phyloP scores from a whole-genome alignment of 371 early-diverging fungal genomes.

The Haplosporangium sp. region DNA sequence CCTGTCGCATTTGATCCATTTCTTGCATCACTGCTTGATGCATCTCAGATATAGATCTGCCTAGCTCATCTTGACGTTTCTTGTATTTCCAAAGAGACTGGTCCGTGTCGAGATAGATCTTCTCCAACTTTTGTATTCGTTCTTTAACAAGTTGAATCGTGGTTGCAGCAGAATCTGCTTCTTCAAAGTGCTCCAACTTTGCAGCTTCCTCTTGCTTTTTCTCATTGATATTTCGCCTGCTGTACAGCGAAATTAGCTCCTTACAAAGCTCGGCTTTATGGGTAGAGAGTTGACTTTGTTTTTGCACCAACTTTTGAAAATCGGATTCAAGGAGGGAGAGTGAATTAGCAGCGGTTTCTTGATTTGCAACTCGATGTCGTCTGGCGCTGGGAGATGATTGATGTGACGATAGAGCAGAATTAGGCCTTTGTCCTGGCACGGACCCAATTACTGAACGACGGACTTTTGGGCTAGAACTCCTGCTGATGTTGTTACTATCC shows the following conservation, averaged over 20 bases:
- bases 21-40: slow-evolving; percentile 30
- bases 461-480: background rate
- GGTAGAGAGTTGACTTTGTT: slow-evolving; percentile 29
- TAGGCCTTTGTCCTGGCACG: background rate
- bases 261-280: slow-evolving; percentile 29
- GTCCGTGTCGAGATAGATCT: slow-evolving; percentile 18
- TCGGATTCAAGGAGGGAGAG: slow-evolving; percentile 31
- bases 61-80: slow-evolving; percentile 43
- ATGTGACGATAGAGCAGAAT: background rate
- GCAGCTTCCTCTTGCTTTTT: slow-evolving; percentile 29
- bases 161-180: slow-evolving; percentile 28
- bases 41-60: slow-evolving; percentile 20
- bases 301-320: slow-evolving; percentile 31
- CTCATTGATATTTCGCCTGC: slow-evolving; percentile 31
- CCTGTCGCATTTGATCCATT: slow-evolving; percentile 25
- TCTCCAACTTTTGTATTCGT: slow-evolving; percentile 28
- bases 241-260: slow-evolving; percentile 40
- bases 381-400: background rate
- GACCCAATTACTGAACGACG: slow-evolving; percentile 13
- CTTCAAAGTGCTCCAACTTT: slow-evolving; percentile 35
- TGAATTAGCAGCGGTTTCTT: slow-evolving; percentile 15
- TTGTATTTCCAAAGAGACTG: slow-evolving; percentile 30
- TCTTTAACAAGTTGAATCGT: slow-evolving; percentile 22
- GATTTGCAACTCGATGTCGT: slow-evolving; percentile 1
- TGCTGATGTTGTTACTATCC: background rate